Evolutionary conservation across 768 basidiomycete genomes (phyloP).

Genomic region (Suillus discolor): DNA sequence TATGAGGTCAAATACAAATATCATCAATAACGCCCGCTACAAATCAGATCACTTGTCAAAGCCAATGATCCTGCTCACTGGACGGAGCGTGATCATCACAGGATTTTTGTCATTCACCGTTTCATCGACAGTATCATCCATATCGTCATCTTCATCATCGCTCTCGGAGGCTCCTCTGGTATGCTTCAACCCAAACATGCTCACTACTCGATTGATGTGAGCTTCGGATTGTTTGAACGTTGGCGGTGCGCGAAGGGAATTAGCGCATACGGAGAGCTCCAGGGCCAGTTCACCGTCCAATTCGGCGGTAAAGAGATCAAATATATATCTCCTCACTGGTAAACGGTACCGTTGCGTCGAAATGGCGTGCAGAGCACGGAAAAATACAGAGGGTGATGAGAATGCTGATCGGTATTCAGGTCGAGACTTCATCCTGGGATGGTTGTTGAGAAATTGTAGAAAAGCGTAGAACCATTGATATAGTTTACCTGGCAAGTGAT

Average conservation of each 20-base stretch:
- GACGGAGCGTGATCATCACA: slow-evolving; percentile 56
- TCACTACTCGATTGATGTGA: slow-evolving; percentile 51
- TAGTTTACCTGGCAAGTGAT: slow-evolving; percentile 74
- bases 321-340: slow-evolving; percentile 88
- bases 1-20: slow-evolving; percentile 5
- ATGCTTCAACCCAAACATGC: slow-evolving; percentile 62
- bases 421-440: slow-evolving; percentile 70
- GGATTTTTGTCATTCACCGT: slow-evolving; percentile 48
- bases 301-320: slow-evolving; percentile 90
- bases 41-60: slow-evolving; percentile 38
- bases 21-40: neutral
- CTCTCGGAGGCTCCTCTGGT: slow-evolving; percentile 58
- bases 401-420: slow-evolving; percentile 78
- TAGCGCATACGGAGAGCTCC: slow-evolving; percentile 53
- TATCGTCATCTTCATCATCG: slow-evolving; percentile 54
- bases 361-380: slow-evolving; percentile 84
- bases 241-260: slow-evolving; percentile 50
- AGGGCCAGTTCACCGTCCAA: slow-evolving; percentile 64
- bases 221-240: slow-evolving; percentile 46
- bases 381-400: slow-evolving; percentile 75
- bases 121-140: slow-evolving; percentile 47
- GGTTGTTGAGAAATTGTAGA: slow-evolving; percentile 9
- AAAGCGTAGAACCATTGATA: neutral
- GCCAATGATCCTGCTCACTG: slow-evolving; percentile 60
- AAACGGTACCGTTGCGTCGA: slow-evolving; percentile 89